Conservation (phyloP, 23 red algal species). For the Gracilaria caudata region DNA sequence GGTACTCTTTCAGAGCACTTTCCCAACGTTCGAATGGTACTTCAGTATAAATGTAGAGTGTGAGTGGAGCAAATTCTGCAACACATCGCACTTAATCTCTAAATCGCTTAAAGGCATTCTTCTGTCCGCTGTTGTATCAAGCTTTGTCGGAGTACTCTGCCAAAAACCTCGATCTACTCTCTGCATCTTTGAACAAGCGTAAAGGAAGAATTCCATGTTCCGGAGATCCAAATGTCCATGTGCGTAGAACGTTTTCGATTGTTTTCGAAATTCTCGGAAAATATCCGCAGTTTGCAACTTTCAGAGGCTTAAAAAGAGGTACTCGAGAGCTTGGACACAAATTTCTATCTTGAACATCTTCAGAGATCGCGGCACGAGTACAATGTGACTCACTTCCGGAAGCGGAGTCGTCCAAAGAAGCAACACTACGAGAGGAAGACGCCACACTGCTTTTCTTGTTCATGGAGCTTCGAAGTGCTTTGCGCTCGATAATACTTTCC, state of each 20-base stretch:
- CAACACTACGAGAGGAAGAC: too few relatives aligned
- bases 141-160: not conserved
- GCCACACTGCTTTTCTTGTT: too few relatives aligned
- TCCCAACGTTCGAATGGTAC: not conserved
- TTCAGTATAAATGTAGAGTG: not conserved
- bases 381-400: too few relatives aligned
- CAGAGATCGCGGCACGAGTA: too few relatives aligned
- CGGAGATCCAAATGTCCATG: not conserved
- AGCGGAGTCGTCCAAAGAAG: too few relatives aligned
- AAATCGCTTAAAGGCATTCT: not conserved
- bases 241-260: not conserved
- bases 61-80: not conserved
- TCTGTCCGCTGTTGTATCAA: not conserved
- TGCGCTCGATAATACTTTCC: too few relatives aligned
- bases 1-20: not conserved
- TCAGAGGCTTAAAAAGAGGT: too few relatives aligned
- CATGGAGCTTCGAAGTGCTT: too few relatives aligned
- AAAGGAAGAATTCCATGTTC: not conserved
- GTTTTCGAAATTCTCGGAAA: not conserved
- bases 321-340: too few relatives aligned
- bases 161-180: not conserved
- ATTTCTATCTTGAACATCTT: too few relatives aligned
- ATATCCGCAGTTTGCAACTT: too few relatives aligned
- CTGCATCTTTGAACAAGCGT: not conserved
- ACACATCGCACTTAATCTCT: not conserved